Evolutionary conservation across 371 early-diverging fungal species (phyloP).

Genomic region (Mortierella sp.): DNA sequence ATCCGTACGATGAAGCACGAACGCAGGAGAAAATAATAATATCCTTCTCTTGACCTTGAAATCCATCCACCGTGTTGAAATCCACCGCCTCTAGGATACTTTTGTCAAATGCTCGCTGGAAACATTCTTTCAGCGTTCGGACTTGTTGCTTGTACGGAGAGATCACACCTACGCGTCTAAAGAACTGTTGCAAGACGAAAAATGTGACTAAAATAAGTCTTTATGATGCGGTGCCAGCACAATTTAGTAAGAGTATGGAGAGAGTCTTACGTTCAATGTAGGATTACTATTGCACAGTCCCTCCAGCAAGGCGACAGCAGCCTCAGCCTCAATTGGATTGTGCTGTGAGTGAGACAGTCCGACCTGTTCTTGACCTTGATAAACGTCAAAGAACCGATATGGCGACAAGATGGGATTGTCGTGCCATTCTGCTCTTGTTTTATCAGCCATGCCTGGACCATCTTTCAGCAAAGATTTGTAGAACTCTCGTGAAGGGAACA

Average conservation of each 20-base stretch:
- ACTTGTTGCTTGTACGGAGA: constrained; percentile 95
- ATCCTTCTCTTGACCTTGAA: constrained; percentile 99
- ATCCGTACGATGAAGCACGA: constrained; percentile 73
- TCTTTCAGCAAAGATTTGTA: constrained; percentile 85
- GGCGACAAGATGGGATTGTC: constrained; percentile 72
- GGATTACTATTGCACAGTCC: constrained; percentile 69
- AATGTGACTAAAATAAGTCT: background rate
- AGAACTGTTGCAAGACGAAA: constrained; percentile 64
- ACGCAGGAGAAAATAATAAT: constrained; percentile 97
- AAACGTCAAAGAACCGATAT: constrained; percentile 84
- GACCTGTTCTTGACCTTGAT: constrained; percentile 76
- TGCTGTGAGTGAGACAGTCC: constrained; percentile 81
- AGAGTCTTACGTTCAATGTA: constrained; percentile 62
- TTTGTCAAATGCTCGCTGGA: constrained; percentile 73
- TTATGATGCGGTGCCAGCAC: no score
- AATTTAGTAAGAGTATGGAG: no score
- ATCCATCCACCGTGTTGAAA: constrained; percentile 98
- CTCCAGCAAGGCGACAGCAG: constrained; percentile 80
- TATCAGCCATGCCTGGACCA: constrained; percentile 76
- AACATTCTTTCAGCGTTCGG: constrained; percentile 74
- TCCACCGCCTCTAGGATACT: constrained; percentile 81
- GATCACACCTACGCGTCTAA: constrained; percentile 86
- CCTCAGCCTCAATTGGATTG: constrained; percentile 85
- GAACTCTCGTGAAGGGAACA: constrained; percentile 86
- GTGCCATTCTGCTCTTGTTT: constrained; percentile 86